Base-by-base conservation (phyloP, 345 rosid genomes). In the Hibiscus syriacus region DNA sequence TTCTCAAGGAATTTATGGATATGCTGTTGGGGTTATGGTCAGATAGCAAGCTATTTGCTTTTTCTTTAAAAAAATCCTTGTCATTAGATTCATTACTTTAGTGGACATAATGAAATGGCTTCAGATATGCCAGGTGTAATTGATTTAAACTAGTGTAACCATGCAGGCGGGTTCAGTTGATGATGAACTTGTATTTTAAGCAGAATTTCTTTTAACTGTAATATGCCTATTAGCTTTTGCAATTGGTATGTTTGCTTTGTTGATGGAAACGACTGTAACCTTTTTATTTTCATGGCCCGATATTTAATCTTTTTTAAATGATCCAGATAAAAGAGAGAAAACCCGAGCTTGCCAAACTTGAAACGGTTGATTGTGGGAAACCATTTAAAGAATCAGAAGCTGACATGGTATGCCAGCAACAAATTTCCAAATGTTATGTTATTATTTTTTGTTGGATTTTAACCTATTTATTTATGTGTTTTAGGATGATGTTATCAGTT, bases 321-420 rank as follows among this genome's bases (percentile, higher is more conserved):
- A 20, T 61, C 30, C 65, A 61, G 65, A 61, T 61, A 61, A 61
- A 61, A 20, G 49, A 38, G 30, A 61, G 65, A 38, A 61, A 61
- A 38, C 16, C 49, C 20, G 30, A 11, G 12, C 48, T 61, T 2
- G 49, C 49, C 13, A 38, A 61, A 61, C 65, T 61, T 38, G 65
- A 61, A 61, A 38, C 65, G 12, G 3, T 61, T 38, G 49, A 61
- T 61, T 61, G 65, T 36, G 65, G 65, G 65, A 61, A 22, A 38
- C 65, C 65, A 22, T 19, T 38, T 38, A 38, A 22, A 11, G 65
- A 61, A 61, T 25, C 65, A 11, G 49, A 61, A 38, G 65, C 9
- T 6, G 65, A 61, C 48, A 61, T 61, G 65, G 65, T 61, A 61
- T 22, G 19, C 49, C 49, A 11, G 17, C 19, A 38, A 60, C 17